Conservation (phyloP, 768 basidiomycete species). For the Hortiboletus campestris region DNA sequence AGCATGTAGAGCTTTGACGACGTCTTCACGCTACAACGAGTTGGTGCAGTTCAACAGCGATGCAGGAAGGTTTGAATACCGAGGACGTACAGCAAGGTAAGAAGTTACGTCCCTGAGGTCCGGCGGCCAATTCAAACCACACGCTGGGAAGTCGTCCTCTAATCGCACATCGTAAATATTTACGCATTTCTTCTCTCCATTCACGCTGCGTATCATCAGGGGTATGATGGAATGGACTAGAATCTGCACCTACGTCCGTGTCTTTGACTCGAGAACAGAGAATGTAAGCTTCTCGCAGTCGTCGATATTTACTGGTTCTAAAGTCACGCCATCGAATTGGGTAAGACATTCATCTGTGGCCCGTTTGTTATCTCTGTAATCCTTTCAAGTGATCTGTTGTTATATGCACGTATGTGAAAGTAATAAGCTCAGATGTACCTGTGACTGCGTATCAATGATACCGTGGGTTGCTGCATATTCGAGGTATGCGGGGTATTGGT, state of each 20-base stretch:
- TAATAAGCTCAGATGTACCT: slow-evolving; percentile 41
- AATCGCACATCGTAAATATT: slow-evolving; percentile 95
- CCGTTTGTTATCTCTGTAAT: slow-evolving; percentile 58
- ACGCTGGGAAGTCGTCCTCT: slow-evolving; percentile 81
- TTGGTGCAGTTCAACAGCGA: neutral
- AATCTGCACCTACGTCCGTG: slow-evolving; percentile 20
- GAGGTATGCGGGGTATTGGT: slow-evolving; percentile 87
- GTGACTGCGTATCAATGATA: slow-evolving; percentile 67
- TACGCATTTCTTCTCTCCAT: slow-evolving; percentile 73
- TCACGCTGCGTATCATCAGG: slow-evolving; percentile 44
- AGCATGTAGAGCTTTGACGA: slow-evolving; percentile 83
- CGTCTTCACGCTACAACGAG: slow-evolving; percentile 66
- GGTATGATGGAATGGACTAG: neutral
- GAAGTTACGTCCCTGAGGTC: slow-evolving; percentile 72
- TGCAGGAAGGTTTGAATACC: neutral
- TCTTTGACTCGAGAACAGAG: slow-evolving; percentile 34
- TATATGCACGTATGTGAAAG: slow-evolving; percentile 1
- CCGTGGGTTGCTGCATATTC: slow-evolving; percentile 83
- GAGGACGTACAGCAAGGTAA: slow-evolving; percentile 72
- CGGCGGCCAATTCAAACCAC: slow-evolving; percentile 98
- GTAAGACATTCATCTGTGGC: slow-evolving; percentile 59
- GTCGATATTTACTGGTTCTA: slow-evolving; percentile 55
- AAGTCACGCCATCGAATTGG: slow-evolving; percentile 36
- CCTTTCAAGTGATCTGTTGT: slow-evolving; percentile 35
- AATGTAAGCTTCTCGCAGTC: slow-evolving; percentile 61